Conservation (phyloP, 2,329 filamentous ascomycete genomes). For the Emericellopsis cladophorae region DNA sequence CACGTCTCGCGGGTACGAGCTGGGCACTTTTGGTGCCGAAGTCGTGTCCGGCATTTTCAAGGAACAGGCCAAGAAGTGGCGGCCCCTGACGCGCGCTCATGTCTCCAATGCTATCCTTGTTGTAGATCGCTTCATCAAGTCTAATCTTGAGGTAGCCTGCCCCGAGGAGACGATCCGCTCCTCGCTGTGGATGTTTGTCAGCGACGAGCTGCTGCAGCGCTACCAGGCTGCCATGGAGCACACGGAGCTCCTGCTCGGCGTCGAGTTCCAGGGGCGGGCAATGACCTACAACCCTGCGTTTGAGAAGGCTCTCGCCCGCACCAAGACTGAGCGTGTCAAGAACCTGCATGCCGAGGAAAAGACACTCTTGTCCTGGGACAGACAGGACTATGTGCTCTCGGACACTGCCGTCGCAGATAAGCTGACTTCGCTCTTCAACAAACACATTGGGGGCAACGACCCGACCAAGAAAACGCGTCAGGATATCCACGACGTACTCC, state of each 20-base stretch:
- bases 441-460: no score
- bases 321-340: background rate
- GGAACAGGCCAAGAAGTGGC: slow-evolving; percentile 43
- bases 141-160: background rate
- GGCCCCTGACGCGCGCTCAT: slow-evolving; percentile 20
- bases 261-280: slow-evolving; percentile 32
- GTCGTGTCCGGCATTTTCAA: slow-evolving; percentile 34
- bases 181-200: background rate
- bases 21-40: slow-evolving; percentile 18
- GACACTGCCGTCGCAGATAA: no score
- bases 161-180: background rate
- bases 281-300: slow-evolving; percentile 35
- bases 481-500: slow-evolving; percentile 16
- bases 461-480: slow-evolving; percentile 7
- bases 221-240: slow-evolving; percentile 38
- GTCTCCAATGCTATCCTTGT: slow-evolving; percentile 12
- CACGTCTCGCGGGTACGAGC: slow-evolving; percentile 2
- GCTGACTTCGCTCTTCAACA: no score
- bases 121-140: slow-evolving; percentile 16
- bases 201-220: slow-evolving; percentile 26
- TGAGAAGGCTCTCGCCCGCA: background rate
- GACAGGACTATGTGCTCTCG: no score
- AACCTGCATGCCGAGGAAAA: no score
- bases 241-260: slow-evolving; percentile 33
- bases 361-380: no score